phyloP scores from a whole-genome alignment of 2,329 filamentous ascomycete species.

The Alternaria sp. region DNA sequence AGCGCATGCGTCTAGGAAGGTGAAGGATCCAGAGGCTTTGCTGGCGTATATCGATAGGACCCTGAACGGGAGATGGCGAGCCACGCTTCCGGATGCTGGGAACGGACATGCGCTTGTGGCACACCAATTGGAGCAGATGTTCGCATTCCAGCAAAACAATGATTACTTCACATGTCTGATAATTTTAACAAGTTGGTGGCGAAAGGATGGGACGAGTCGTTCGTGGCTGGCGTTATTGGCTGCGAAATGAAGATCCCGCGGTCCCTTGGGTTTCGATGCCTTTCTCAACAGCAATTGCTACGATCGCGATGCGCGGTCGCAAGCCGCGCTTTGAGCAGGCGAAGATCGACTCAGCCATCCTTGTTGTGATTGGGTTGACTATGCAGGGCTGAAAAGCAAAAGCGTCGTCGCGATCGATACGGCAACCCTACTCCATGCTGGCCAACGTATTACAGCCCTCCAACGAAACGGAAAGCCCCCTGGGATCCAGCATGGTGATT shows the following conservation, averaged over 20 bases:
- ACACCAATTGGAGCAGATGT: slow-evolving; percentile 4
- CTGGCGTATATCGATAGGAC: slow-evolving; percentile 3
- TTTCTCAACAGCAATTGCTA: neutral
- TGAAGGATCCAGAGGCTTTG: slow-evolving; percentile 2
- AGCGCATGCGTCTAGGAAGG: slow-evolving; percentile 4
- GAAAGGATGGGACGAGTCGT: neutral
- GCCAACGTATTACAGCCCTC: too few relatives aligned
- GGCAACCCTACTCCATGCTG: neutral
- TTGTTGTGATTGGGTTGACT: slow-evolving; percentile 10
- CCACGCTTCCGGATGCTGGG: slow-evolving; percentile 5
- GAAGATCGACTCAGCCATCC: slow-evolving; percentile 4
- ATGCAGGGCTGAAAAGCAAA: slow-evolving; percentile 8
- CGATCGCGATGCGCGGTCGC: neutral
- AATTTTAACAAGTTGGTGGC: neutral
- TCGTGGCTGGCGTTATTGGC: neutral
- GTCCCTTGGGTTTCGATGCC: neutral
- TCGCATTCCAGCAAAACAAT: neutral
- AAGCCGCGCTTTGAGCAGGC: slow-evolving; percentile 1
- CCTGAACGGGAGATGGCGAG: slow-evolving; percentile 3
- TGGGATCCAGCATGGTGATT: too few relatives aligned
- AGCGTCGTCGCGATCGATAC: slow-evolving; percentile 5
- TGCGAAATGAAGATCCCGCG: neutral
- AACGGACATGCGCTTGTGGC: slow-evolving; percentile 4
- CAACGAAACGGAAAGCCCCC: too few relatives aligned
- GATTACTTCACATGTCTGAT: neutral